Conservation (phyloP, 345 rosid genomes). For the Lepidium aucheri region DNA sequence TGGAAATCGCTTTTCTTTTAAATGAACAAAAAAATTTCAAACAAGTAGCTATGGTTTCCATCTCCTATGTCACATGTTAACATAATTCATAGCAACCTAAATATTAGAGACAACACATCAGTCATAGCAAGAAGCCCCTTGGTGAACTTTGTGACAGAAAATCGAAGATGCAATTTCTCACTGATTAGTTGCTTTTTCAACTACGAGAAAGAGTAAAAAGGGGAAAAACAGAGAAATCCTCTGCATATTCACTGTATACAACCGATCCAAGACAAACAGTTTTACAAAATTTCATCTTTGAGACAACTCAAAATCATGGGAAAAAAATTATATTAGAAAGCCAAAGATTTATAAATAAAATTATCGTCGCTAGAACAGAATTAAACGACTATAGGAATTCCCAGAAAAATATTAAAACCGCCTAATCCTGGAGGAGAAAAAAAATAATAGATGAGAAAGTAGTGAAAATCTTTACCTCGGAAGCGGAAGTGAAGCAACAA, state of each 20-base stretch:
- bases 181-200: no score
- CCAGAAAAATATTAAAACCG: background rate
- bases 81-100: background rate
- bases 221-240: background rate
- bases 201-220: background rate
- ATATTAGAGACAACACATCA: background rate
- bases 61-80: background rate
- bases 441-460: background rate
- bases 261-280: background rate
- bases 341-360: background rate
- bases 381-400: background rate
- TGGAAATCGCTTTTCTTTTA: background rate
- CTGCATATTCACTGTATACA: no score
- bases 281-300: background rate
- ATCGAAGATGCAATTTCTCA: no score
- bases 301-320: background rate
- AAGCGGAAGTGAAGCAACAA: conserved; percentile 29
- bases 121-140: background rate
- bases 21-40: background rate
- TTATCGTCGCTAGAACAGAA: background rate
- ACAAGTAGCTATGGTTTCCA: background rate
- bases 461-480: conserved; percentile 19
- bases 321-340: background rate
- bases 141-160: background rate
- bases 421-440: background rate